A percentile compares a stretch with the other conserved stretches of the same genome.
phyloP scores from a whole-genome alignment of 2,329 filamentous ascomycete species.

The Lachnum nothofagi region DNA sequence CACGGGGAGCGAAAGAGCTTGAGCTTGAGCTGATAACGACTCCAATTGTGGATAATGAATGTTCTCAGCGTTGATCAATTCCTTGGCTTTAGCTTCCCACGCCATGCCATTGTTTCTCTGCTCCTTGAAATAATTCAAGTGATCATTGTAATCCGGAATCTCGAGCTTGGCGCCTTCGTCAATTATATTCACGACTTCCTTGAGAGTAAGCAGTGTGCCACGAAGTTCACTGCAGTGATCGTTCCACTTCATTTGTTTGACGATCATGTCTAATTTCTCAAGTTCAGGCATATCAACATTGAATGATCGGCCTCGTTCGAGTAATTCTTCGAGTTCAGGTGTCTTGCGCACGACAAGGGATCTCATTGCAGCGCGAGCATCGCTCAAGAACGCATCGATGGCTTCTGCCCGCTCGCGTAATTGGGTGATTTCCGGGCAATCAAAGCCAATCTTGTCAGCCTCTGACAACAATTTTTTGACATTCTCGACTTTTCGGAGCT shows the following conservation, averaged over 20 bases:
- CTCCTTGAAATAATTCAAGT: conserved; percentile 69
- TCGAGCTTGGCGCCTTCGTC: conserved; percentile 70
- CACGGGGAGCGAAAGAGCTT: conserved; percentile 66
- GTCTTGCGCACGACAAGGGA: conserved; percentile 60
- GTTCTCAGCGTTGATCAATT: conserved; percentile 84
- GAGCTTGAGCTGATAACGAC: conserved; percentile 78
- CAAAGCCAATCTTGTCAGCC: conserved; percentile 84
- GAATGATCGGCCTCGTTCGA: conserved; percentile 84
- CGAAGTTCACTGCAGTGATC: conserved; percentile 65
- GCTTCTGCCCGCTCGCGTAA: conserved; percentile 79
- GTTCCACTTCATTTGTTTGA: conserved; percentile 86
- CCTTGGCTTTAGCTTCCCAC: conserved; percentile 90
- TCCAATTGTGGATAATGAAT: conserved; percentile 95
- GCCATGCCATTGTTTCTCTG: conserved; percentile 71
- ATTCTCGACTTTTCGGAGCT: conserved; percentile 82
- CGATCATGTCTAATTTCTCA: conserved; percentile 70
- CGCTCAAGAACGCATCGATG: conserved; percentile 78
- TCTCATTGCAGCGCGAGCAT: conserved; percentile 65
- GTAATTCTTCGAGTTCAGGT: conserved; percentile 77
- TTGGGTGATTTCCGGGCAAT: conserved; percentile 83
- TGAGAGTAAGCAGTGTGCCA: conserved; percentile 62
- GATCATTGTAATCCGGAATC: conserved; percentile 74
- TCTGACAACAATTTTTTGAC: conserved; percentile 78
- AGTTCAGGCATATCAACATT: conserved; percentile 90
- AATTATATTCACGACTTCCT: conserved; percentile 75